Conservation (phyloP, 169 alveolate species). For the Amoebophrya sp. region DNA sequence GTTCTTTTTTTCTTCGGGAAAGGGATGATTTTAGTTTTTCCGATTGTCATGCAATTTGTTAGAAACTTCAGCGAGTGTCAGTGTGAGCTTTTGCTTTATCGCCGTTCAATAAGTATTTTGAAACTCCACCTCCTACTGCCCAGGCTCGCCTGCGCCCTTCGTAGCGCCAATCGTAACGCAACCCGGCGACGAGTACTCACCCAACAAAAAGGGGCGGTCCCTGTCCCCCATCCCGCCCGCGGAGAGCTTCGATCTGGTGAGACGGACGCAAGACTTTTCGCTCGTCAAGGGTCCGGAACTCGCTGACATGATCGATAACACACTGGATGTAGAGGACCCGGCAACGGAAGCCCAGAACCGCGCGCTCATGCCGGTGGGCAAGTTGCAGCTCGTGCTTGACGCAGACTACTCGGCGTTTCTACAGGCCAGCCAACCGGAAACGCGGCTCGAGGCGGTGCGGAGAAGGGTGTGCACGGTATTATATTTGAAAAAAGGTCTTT, state of each 20-base stretch:
- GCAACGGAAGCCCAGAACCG: not conserved
- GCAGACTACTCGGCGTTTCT: not conserved
- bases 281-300: not conserved
- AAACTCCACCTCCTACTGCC: too few relatives aligned
- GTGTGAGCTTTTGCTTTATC: too few relatives aligned
- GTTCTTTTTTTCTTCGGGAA: too few relatives aligned
- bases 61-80: too few relatives aligned
- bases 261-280: not conserved
- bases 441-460: not conserved
- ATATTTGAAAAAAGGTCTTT: not conserved
- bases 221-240: too few relatives aligned
- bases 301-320: not conserved
- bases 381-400: not conserved
- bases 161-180: constrained; percentile 16
- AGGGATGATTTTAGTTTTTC: too few relatives aligned
- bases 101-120: too few relatives aligned
- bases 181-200: too few relatives aligned
- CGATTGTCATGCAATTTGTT: too few relatives aligned
- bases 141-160: not conserved
- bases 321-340: not conserved
- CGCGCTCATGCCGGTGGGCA: not conserved
- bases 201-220: too few relatives aligned
- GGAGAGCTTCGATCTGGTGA: not conserved
- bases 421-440: not conserved
- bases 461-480: not conserved